These are phyloP conservation scores for Pythium plurisporium DNA, from an alignment of 352 stramenopile genomes.

Conservation along the genomic window DNA sequence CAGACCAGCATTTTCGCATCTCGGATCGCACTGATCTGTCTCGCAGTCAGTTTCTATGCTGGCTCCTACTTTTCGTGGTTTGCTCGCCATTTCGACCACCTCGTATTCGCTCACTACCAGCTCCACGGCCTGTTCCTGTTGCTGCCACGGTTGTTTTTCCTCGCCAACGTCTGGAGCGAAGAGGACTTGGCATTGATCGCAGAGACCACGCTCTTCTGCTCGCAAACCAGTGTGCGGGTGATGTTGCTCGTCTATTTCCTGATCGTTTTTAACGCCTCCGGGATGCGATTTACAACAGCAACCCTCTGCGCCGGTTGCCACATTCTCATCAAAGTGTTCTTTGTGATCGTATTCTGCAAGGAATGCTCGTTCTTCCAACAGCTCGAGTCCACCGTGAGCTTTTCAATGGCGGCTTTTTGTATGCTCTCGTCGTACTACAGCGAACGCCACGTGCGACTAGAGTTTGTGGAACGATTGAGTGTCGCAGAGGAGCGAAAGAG, in stretches of 20 bases:
- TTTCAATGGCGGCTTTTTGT: constrained; percentile 58
- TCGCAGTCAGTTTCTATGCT: constrained; percentile 40
- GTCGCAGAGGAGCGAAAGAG: constrained; percentile 68
- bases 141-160: constrained; percentile 43
- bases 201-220: constrained; percentile 40
- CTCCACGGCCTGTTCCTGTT: constrained; percentile 43
- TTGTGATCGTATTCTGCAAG: constrained; percentile 49
- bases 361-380: constrained; percentile 41
- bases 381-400: constrained; percentile 44
- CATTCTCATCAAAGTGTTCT: constrained; percentile 39
- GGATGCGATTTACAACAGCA: constrained; percentile 64
- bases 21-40: constrained; percentile 31
- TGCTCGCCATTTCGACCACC: constrained; percentile 39
- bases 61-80: constrained; percentile 43
- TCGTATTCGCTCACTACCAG: constrained; percentile 49
- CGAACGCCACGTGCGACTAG: constrained; percentile 54
- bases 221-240: constrained; percentile 49
- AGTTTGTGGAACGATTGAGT: constrained; percentile 57
- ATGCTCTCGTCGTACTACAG: constrained; percentile 65
- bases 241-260: constrained; percentile 56
- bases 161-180: constrained; percentile 26
- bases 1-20: constrained; percentile 35
- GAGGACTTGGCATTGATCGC: constrained; percentile 18
- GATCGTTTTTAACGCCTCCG: constrained; percentile 54
- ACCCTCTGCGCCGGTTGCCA: constrained; percentile 45